Base-by-base conservation (phyloP, 2,329 filamentous ascomycete genomes). In the Moelleriella libera region DNA sequence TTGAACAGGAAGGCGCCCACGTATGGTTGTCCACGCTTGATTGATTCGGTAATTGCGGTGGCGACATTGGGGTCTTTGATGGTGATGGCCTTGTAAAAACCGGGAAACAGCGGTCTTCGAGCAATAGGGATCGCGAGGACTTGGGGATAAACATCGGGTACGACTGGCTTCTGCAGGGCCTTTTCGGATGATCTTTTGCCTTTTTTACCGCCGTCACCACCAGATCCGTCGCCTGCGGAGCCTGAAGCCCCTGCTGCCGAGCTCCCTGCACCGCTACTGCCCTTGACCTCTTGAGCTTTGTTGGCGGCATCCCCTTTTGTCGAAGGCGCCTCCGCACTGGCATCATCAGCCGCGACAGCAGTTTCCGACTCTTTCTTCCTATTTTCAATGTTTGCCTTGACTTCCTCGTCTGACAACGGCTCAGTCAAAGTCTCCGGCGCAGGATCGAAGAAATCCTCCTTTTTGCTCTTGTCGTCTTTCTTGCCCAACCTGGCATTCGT, bases 81-180 rank as follows among this genome's bases (percentile, higher is more conserved):
- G 4, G 90, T 98, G 55, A 98, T 92, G 8, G 92, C 90, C 68
- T 98, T 98, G 71, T 98, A 98, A 67, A 97, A 98, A 1, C 92
- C 92, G 1, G 92, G 92, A 66, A 97, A 98, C 10, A 98, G 71
- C 9, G 92, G 92, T 47, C 92, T 78, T 63, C 94, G 88, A 30
- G 88, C 85, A 58, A 98, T 96, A 6, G 92, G 92, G 48, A 98
- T 94, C 2, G 90, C 90, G 76, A 98, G 87, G 48, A 98, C 89
- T 63, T 97, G 92, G 4, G 92, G 92, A 63, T 98, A 98, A 42
- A 96, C 82, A 51, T 98, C 92, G 11, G 92, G 92, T 11, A 97
- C 84, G 3, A 83, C 79, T 2, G 88, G 85, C 67, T 97, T 97
- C 57, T 88, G 80, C 40, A 97, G 72, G 29, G 85, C 82, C 58